Percentiles rank a stretch among this genome's conserved stretches.
phyloP scores from a whole-genome alignment of 164 flowering plant genomes.

The Stephania japonica region DNA sequence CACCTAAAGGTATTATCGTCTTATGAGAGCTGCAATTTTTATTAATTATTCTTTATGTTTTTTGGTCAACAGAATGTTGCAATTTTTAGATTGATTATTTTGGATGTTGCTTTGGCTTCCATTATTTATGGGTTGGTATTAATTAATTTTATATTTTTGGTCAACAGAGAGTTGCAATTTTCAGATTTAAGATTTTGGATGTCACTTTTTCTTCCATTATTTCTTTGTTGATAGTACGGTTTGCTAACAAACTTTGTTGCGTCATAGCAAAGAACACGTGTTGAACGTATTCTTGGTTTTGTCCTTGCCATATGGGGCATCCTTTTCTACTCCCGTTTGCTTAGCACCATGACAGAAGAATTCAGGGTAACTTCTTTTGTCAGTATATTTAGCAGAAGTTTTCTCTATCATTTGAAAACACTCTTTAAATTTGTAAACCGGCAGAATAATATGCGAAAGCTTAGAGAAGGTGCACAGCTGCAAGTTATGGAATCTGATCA shows the following conservation, averaged over 20 bases:
- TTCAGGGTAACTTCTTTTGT: constrained; percentile 61
- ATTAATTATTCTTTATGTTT: background rate
- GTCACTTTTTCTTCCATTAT: background rate
- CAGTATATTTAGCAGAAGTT: background rate
- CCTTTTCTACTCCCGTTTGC: constrained; percentile 80
- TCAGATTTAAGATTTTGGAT: constrained; percentile 2
- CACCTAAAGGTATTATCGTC: constrained; percentile 63
- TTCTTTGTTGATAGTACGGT: background rate
- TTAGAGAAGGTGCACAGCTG: constrained; percentile 93
- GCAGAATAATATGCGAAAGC: constrained; percentile 88
- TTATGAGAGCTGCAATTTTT: background rate
- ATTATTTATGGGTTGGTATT: background rate
- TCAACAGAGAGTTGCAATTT: background rate
- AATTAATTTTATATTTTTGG: background rate
- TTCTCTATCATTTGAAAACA: constrained; percentile 7
- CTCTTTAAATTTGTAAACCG: constrained; percentile 16
- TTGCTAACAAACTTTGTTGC: constrained; percentile 12
- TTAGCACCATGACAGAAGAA: constrained; percentile 98
- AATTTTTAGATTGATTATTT: constrained; percentile 1
- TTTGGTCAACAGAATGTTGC: background rate
- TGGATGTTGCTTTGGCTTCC: constrained; percentile 1
- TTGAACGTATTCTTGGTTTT: constrained; percentile 88
- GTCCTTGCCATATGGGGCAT: constrained; percentile 95
- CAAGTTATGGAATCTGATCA: constrained; percentile 93
- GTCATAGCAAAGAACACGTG: constrained; percentile 80